Base-by-base conservation (phyloP, 1,139 yeast species). In the Geotrichum fermentans region DNA sequence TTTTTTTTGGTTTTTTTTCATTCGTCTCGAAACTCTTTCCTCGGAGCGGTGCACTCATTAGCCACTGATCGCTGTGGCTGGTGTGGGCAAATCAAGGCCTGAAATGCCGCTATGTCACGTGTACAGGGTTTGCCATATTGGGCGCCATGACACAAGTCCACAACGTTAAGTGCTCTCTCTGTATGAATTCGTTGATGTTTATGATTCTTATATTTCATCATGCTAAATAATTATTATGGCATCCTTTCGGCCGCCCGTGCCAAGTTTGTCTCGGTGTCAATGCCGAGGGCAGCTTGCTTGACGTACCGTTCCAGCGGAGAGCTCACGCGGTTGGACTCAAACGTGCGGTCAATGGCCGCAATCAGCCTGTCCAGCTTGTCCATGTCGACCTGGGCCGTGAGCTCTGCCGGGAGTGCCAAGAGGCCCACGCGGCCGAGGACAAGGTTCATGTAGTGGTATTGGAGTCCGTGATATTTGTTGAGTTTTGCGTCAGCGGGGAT, bases 371-470 rank as follows among this genome's bases (percentile, higher is more conserved):
- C 49, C 18, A 43, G 24, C 24, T 42, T 43, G 22, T 50, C 38
- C 34, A 49, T 7, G 21, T 49, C 47, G 14, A 47, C 36, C 14
- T 35, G 43, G 18, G 37, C 37, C 7, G 29, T 26, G 24, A 45
- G 32, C 29, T 45, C 49, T 1, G 29, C 41, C 5, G 42, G 16
- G 21, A 48, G 37, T 17, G 41, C 40, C n/a, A 17, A 24, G 3
- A 50, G 44, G n/a, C 53, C 53, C 32, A 43, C 28, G 1, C 40
- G 35, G 36, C 53, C 53, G 14, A 50, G 43, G 6, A 44, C 46
- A 18, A 43, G 33, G 41, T 50, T 42, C 33, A 39, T 44, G 40
- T 50, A 50, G 32, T 40, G 35, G 38, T 39, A 43, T 8, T 34
- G 40, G 16, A 43, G 21, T 7, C 50, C 49, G 29, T 28, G 40